phyloP scores from a whole-genome alignment of 306 rosid genomes.

The Calophaca sinica region DNA sequence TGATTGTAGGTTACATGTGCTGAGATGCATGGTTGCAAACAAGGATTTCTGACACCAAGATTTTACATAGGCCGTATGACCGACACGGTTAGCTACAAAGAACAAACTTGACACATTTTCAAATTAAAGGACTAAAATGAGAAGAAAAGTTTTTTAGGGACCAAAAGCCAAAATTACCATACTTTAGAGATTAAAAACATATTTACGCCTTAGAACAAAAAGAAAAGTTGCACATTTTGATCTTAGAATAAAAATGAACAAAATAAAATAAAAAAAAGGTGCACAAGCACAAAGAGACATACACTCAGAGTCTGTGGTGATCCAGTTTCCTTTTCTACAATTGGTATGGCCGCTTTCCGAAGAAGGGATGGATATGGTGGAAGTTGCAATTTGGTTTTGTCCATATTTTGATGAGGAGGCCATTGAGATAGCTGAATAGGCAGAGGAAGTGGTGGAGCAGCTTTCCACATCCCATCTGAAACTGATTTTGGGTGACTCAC shows the following conservation, averaged over 20 bases:
- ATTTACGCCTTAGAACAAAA: background rate
- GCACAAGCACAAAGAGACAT: conserved; percentile 37
- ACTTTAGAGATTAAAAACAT: background rate
- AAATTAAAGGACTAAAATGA: background rate
- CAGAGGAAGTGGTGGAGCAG: conserved; percentile 77
- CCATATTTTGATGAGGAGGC: conserved; percentile 59
- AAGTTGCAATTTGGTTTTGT: conserved; percentile 44
- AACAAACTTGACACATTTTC: background rate
- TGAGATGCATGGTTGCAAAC: no score
- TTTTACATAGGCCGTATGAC: no score
- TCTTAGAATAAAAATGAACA: background rate
- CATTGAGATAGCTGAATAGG: conserved; percentile 59
- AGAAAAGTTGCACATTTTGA: background rate
- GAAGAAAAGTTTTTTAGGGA: background rate
- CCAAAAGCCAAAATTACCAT: background rate
- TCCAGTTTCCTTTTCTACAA: conserved; percentile 83
- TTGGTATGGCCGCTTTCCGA: conserved; percentile 42
- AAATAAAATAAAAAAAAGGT: background rate
- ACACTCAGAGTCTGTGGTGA: conserved; percentile 96
- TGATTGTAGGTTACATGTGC: no score
- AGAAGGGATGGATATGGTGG: conserved; percentile 48
- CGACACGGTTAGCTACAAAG: no score
- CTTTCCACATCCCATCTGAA: conserved; percentile 90
- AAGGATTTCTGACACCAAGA: no score
- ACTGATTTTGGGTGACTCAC: conserved; percentile 89